These are phyloP conservation scores for Ogataea methylovora DNA, from an alignment of 805 yeast genomes.

Conservation along the genomic window DNA sequence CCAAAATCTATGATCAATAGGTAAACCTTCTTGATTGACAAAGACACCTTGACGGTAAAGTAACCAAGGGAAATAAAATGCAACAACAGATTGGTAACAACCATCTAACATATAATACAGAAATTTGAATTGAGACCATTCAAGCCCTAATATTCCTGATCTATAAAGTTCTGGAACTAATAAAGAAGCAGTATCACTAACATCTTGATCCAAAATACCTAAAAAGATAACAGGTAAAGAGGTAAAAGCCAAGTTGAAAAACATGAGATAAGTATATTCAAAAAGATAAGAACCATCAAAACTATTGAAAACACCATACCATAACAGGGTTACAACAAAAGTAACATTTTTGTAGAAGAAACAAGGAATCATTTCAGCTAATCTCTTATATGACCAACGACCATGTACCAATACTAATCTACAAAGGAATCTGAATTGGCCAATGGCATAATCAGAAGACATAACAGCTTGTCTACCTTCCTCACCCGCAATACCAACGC, in stretches of 20 bases:
- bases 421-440: slow-evolving; percentile 69
- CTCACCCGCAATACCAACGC: slow-evolving; percentile 88
- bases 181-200: slow-evolving; percentile 57
- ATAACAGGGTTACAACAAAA: slow-evolving; percentile 65
- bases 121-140: slow-evolving; percentile 65
- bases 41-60: slow-evolving; percentile 35
- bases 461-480: slow-evolving; percentile 87
- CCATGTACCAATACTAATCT: slow-evolving; percentile 72
- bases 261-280: slow-evolving; percentile 74
- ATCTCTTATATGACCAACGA: slow-evolving; percentile 78
- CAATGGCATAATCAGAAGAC: slow-evolving; percentile 83
- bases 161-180: slow-evolving; percentile 70
- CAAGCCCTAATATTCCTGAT: slow-evolving; percentile 63
- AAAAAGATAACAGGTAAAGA: slow-evolving; percentile 73
- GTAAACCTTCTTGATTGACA: slow-evolving; percentile 37
- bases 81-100: slow-evolving; percentile 62
- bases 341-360: slow-evolving; percentile 76
- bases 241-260: slow-evolving; percentile 77
- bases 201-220: slow-evolving; percentile 80
- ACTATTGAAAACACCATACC: slow-evolving; percentile 70
- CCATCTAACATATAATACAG: slow-evolving; percentile 74
- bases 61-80: slow-evolving; percentile 69
- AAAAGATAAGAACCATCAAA: slow-evolving; percentile 76
- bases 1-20: slow-evolving; percentile 64
- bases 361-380: slow-evolving; percentile 77